phyloP scores from a whole-genome alignment of 495 filamentous ascomycete genomes.

The Neurospora intermedia region DNA sequence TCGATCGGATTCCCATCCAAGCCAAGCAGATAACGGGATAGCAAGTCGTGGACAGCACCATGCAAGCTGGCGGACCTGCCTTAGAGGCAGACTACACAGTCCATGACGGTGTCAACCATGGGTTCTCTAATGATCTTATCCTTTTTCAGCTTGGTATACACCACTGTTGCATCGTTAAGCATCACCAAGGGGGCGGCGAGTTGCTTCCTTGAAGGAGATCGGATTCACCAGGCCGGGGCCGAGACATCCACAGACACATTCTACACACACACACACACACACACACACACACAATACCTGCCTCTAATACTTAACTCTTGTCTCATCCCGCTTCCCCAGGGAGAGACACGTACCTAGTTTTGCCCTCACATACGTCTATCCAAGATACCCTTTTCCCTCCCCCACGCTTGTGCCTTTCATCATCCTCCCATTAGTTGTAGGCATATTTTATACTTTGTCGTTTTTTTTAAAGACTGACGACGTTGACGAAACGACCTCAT shows the following conservation, averaged over 20 bases:
- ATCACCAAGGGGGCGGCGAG: background rate
- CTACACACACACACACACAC: background rate
- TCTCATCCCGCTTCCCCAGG: background rate
- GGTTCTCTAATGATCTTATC: background rate
- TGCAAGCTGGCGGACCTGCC: background rate
- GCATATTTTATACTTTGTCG: background rate
- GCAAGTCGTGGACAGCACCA: background rate
- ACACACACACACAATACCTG: background rate
- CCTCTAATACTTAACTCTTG: background rate
- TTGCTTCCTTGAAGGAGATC: background rate
- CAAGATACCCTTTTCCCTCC: background rate
- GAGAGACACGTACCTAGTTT: background rate
- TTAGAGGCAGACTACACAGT: background rate
- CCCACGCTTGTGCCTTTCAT: background rate
- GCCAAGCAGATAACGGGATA: background rate
- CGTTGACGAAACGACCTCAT: background rate
- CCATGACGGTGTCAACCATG: background rate
- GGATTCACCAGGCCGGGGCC: background rate
- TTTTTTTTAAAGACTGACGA: background rate
- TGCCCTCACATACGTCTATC: background rate
- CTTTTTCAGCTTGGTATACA: background rate
- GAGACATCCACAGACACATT: background rate
- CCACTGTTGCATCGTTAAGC: background rate
- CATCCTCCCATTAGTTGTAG: background rate
- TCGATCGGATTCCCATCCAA: background rate